Evolutionary conservation across 768 basidiomycete species (phyloP).

Genomic region (Boletus coccyginus): DNA sequence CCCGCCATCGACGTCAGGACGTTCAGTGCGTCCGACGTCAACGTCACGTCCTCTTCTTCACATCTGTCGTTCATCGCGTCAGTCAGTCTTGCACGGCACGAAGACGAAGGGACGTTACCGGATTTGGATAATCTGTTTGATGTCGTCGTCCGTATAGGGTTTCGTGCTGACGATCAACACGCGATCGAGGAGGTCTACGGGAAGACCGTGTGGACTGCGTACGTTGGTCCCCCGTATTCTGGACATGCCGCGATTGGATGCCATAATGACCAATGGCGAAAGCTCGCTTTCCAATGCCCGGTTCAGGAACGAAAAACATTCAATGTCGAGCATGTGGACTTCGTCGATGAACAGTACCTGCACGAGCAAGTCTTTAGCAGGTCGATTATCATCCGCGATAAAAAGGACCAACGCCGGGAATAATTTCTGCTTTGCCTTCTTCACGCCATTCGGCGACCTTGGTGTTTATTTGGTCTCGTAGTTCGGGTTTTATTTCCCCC

Average conservation of each 20-base stretch:
- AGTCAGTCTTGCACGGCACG: not conserved
- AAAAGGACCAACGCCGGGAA: slow-evolving; percentile 74
- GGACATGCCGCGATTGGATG: slow-evolving; percentile 93
- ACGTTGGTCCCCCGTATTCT: slow-evolving; percentile 95
- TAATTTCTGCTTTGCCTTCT: slow-evolving; percentile 97
- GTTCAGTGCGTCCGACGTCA: slow-evolving; percentile 66
- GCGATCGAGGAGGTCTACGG: slow-evolving; percentile 91
- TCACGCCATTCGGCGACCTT: slow-evolving; percentile 98
- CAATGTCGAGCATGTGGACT: slow-evolving; percentile 99
- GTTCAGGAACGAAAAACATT: slow-evolving; percentile 98
- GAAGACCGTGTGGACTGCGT: slow-evolving; percentile 91
- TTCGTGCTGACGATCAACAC: slow-evolving; percentile 95
- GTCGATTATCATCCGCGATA: not conserved
- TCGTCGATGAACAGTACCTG: slow-evolving; percentile 99
- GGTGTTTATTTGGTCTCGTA: slow-evolving; percentile 93
- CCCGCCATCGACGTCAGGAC: slow-evolving; percentile 88
- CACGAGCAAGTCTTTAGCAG: not conserved
- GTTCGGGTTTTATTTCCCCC: slow-evolving; percentile 96
- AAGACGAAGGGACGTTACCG: slow-evolving; percentile 43
- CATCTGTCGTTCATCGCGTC: slow-evolving; percentile 45
- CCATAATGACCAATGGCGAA: slow-evolving; percentile 97
- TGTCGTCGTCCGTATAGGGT: slow-evolving; percentile 79
- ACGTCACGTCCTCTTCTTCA: slow-evolving; percentile 92
- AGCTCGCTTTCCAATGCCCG: slow-evolving; percentile 92
- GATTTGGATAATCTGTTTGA: slow-evolving; percentile 90